Percentiles rank a stretch among this genome's conserved stretches.
phyloP scores from a whole-genome alignment of 495 filamentous ascomycete genomes.

The Saxispiralis lemnorum region DNA sequence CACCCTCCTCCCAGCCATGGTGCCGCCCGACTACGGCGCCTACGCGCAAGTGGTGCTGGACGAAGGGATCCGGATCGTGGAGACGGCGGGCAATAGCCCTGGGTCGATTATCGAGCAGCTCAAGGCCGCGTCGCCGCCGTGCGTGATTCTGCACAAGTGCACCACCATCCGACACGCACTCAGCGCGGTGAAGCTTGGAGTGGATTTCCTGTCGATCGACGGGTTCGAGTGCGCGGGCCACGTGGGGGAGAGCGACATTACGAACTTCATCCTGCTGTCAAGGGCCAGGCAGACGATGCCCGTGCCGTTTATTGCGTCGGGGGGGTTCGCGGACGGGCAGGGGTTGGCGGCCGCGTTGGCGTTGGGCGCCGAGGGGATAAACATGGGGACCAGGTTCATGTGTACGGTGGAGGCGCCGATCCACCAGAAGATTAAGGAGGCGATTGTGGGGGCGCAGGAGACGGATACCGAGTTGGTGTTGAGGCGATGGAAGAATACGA shows the following conservation, averaged over 20 bases:
- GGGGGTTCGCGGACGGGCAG: conserved; percentile 88
- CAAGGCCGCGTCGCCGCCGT: conserved; percentile 47
- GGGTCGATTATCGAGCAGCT: conserved; percentile 79
- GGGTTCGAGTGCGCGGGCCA: conserved; percentile 96
- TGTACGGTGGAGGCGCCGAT: conserved; percentile 84
- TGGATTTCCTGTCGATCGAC: conserved; percentile 91
- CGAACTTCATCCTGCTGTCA: conserved; percentile 86
- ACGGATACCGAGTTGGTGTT: conserved; percentile 80
- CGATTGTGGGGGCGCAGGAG: conserved; percentile 77
- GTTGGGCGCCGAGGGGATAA: conserved; percentile 85
- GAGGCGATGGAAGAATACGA: conserved; percentile 84
- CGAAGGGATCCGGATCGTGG: conserved; percentile 83
- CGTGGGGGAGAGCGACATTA: conserved; percentile 90
- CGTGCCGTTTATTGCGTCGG: conserved; percentile 86
- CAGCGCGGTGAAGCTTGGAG: conserved; percentile 81
- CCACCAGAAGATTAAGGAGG: conserved; percentile 79
- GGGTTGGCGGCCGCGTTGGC: conserved; percentile 82
- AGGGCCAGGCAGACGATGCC: conserved; percentile 69
- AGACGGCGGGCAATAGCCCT: conserved; percentile 90
- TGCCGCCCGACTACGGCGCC: conserved; percentile 77
- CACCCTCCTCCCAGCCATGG: conserved; percentile 77
- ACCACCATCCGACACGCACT: conserved; percentile 90
- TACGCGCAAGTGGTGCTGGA: conserved; percentile 89
- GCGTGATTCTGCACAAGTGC: conserved; percentile 86
- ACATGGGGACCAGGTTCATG: conserved; percentile 93